Evolutionary conservation across 495 filamentous ascomycete genomes (phyloP).

Genomic region (Bombardia bombarda): DNA sequence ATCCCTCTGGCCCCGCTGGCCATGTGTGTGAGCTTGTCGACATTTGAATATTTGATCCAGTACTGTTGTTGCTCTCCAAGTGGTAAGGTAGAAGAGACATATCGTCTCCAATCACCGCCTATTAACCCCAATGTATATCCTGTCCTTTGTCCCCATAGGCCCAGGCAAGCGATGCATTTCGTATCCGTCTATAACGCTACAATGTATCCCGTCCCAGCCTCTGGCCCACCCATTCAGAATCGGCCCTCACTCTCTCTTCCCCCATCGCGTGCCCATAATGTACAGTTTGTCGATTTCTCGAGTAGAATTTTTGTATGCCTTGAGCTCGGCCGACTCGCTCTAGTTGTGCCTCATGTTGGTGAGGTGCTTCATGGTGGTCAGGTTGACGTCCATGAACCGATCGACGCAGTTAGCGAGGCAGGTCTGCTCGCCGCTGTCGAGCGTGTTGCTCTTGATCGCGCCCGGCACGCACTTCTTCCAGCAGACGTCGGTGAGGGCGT

Average conservation of each 20-base stretch:
- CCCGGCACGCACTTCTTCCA: conserved; percentile 81
- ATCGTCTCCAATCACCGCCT: no score
- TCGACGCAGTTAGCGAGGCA: conserved; percentile 91
- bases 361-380: conserved; percentile 72
- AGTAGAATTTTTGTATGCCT: neutral
- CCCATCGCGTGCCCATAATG: neutral
- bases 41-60: no score
- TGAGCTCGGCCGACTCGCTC: neutral
- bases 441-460: conserved; percentile 49
- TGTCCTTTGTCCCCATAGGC: no score
- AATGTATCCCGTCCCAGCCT: no score
- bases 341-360: conserved; percentile 35
- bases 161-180: no score
- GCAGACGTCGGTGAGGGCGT: conserved; percentile 79
- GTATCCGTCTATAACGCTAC: no score
- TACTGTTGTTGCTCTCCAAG: no score
- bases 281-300: neutral
- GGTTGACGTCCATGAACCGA: conserved; percentile 82
- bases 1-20: no score
- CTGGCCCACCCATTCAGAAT: no score
- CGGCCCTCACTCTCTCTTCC: neutral
- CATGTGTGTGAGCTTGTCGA: no score
- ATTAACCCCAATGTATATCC: no score
- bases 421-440: conserved; percentile 67
- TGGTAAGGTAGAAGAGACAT: no score